Conservation (phyloP, 441 rosid species). For the Macaranga tanarius region DNA sequence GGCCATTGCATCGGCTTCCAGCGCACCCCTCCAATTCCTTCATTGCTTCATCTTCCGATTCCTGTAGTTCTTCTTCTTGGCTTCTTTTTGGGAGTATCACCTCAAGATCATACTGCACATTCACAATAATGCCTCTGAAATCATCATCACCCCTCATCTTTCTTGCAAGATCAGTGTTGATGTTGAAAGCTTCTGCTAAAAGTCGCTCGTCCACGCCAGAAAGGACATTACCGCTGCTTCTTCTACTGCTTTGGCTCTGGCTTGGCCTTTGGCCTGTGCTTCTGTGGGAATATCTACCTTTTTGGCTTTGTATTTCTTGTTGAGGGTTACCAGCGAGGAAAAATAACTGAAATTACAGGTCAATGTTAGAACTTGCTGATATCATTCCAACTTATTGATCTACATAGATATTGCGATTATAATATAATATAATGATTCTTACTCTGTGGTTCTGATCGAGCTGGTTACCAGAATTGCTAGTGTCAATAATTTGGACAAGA, state of each 20-base stretch:
- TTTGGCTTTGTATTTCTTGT: constrained; percentile 28
- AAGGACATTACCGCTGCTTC: constrained; percentile 34
- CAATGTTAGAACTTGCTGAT: not conserved
- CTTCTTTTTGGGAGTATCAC: constrained; percentile 40
- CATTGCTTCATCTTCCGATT: constrained; percentile 24
- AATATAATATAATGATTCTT: not conserved
- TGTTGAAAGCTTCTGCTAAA: constrained; percentile 56
- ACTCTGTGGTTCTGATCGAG: constrained; percentile 32
- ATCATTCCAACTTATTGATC: not conserved
- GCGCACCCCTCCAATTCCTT: not conserved
- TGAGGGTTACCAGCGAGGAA: constrained; percentile 65
- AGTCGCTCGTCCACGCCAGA: constrained; percentile 43
- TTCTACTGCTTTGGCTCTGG: not conserved
- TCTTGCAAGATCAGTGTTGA: constrained; percentile 37
- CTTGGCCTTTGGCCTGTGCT: not conserved
- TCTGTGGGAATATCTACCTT: not conserved
- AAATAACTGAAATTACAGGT: constrained; percentile 39
- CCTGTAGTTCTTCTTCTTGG: constrained; percentile 35
- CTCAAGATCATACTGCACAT: constrained; percentile 42
- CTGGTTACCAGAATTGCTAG: constrained; percentile 59
- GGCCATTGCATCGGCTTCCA: constrained; percentile 37
- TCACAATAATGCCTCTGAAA: constrained; percentile 51
- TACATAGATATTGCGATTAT: too few relatives aligned
- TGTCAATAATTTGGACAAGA: constrained; percentile 46
- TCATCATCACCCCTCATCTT: constrained; percentile 43